These are phyloP conservation scores for Tylopilus cervinicoccineus DNA, from an alignment of 768 basidiomycete genomes.

Conservation along the genomic window DNA sequence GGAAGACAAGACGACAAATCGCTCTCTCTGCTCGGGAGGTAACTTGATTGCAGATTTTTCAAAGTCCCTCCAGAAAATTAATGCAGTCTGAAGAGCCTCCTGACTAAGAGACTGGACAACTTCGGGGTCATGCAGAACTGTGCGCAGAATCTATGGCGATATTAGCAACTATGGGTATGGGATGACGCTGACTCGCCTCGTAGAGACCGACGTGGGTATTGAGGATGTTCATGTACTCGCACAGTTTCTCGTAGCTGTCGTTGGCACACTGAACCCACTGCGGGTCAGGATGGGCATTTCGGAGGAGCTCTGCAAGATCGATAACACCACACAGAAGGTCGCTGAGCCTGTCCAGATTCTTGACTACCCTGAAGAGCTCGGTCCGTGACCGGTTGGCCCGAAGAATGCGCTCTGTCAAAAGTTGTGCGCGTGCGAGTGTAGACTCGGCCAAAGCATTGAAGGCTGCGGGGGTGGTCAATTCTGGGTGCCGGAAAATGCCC, in stretches of 20 bases:
- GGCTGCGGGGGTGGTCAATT: conserved; percentile 63
- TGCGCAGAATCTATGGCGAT: conserved; percentile 57
- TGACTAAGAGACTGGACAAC: conserved; percentile 62
- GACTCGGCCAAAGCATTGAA: conserved; percentile 73
- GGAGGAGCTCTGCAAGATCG: conserved; percentile 90
- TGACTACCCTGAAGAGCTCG: conserved; percentile 84
- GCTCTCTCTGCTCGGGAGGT: conserved; percentile 67
- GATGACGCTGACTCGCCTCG: conserved; percentile 52
- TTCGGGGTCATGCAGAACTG: conserved; percentile 62
- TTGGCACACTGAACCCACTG: conserved; percentile 83
- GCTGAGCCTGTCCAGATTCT: conserved; percentile 94
- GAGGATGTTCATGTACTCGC: conserved; percentile 96
- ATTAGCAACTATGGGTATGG: conserved; percentile 16
- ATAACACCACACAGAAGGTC: conserved; percentile 96
- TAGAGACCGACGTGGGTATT: conserved; percentile 93
- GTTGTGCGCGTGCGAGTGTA: conserved; percentile 74
- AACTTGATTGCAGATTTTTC: conserved; percentile 95
- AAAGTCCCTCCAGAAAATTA: conserved; percentile 95
- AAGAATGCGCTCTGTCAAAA: conserved; percentile 81
- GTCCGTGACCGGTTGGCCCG: conserved; percentile 64
- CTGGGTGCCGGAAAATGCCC: conserved; percentile 82
- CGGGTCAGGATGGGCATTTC: conserved; percentile 89
- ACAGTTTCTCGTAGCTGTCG: conserved; percentile 83
- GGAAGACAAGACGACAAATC: conserved; percentile 87
- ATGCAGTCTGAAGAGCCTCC: conserved; percentile 82